These are phyloP conservation scores for Cryptococcus depauperatus DNA, from an alignment of 1,284 basidiomycete genomes.

Conservation along the genomic window DNA sequence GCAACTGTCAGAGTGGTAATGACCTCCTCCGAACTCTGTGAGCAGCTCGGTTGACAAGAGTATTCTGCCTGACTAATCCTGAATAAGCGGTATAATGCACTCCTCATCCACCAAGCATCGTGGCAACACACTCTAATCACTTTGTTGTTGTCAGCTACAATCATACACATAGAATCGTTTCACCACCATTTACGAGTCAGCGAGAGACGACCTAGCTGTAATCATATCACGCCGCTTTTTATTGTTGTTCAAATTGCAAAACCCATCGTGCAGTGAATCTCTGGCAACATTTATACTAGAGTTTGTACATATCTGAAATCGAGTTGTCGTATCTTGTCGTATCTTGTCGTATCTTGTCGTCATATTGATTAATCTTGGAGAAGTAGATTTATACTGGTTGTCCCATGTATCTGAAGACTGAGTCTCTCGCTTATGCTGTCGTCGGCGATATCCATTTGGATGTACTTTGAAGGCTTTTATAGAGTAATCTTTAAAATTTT, in stretches of 20 bases:
- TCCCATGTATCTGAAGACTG: too few species aligned
- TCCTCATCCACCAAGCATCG: not conserved
- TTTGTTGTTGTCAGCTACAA: not conserved
- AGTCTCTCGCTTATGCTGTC: too few species aligned
- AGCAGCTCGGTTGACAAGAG: not conserved
- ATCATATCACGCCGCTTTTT: too few species aligned
- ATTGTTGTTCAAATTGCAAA: too few species aligned
- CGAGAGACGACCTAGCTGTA: not conserved
- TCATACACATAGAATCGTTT: not conserved
- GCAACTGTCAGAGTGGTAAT: constrained; percentile 41
- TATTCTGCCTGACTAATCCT: not conserved
- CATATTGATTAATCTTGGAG: not conserved
- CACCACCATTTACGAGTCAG: not conserved
- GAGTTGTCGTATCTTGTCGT: too few species aligned
- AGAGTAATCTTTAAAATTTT: too few species aligned
- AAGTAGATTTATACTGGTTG: too few species aligned
- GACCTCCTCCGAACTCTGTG: constrained; percentile 28
- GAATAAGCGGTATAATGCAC: constrained; percentile 1
- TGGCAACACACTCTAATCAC: not conserved
- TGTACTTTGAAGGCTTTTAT: too few species aligned
- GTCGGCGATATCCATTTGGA: too few species aligned
- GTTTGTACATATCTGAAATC: too few species aligned
- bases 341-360: not conserved
- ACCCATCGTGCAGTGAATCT: too few species aligned
- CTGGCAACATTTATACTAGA: too few species aligned